Percentiles rank a stretch among this genome's conserved stretches.
These are phyloP conservation scores for Aspergillus hortae DNA, from an alignment of 2,329 filamentous ascomycete species.

Conservation along the genomic window DNA sequence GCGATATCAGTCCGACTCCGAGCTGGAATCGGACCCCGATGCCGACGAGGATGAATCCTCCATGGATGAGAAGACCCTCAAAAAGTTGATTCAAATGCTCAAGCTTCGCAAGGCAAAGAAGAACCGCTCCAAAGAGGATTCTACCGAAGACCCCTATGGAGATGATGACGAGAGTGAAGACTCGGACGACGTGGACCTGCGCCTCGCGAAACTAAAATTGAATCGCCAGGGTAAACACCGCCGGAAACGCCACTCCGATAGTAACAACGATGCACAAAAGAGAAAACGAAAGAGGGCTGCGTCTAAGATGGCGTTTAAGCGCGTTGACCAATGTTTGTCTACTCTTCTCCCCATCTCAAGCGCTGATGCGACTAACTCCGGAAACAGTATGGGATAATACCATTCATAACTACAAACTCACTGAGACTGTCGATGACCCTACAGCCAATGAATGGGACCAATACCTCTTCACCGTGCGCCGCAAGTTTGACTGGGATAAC, in stretches of 20 bases:
- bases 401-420: conserved; percentile 64
- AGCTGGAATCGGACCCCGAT: conserved; percentile 27
- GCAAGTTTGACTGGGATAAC: conserved; percentile 80
- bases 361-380: not conserved
- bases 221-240: conserved; percentile 15
- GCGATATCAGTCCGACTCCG: conserved; percentile 19
- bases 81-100: conserved; percentile 28
- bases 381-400: conserved; percentile 49
- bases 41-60: conserved; percentile 19
- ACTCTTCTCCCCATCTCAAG: not conserved
- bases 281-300: conserved; percentile 43
- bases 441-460: conserved; percentile 67
- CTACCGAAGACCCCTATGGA: conserved; percentile 30
- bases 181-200: conserved; percentile 20
- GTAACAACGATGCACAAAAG: conserved; percentile 14
- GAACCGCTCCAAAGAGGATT: conserved; percentile 22
- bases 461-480: conserved; percentile 77
- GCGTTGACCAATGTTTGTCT: conserved; percentile 57
- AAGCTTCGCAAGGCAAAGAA: conserved; percentile 35
- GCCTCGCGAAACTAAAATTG: conserved; percentile 19
- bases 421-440: conserved; percentile 63
- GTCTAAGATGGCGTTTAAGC: conserved; percentile 63
- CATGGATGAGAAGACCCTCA: conserved; percentile 30
- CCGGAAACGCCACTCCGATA: conserved; percentile 12
- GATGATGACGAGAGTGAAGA: conserved; percentile 27